Percentiles rank a stretch among this genome's conserved stretches.
These are phyloP conservation scores for Neofusicoccum umdonicola DNA, from an alignment of 2,329 filamentous ascomycete species.

Conservation along the genomic window DNA sequence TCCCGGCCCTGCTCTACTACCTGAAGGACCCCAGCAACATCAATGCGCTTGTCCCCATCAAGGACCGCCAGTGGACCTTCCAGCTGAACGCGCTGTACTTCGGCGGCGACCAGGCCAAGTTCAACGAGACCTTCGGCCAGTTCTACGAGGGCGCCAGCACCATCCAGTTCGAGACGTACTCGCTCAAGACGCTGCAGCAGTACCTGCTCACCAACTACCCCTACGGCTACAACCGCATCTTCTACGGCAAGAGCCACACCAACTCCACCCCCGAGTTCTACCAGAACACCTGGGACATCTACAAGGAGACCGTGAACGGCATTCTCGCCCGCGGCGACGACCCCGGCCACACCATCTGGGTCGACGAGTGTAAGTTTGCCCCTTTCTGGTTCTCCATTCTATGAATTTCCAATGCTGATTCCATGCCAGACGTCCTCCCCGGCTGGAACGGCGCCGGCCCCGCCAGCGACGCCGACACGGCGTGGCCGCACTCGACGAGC, in stretches of 20 bases:
- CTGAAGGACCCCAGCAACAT: conserved; percentile 14
- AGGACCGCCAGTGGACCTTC: conserved; percentile 1
- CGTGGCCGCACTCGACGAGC: conserved; percentile 13
- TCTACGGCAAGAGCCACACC: conserved; percentile 16
- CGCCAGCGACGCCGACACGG: background rate
- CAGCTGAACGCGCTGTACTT: conserved; percentile 10
- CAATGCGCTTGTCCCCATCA: background rate
- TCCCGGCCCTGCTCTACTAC: conserved; percentile 14
- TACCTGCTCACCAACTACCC: conserved; percentile 16
- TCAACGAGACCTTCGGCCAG: conserved; percentile 8
- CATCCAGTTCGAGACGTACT: background rate
- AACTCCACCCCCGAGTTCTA: conserved; percentile 7
- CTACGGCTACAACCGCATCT: conserved; percentile 16
- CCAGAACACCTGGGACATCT: conserved; percentile 8
- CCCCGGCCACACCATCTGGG: conserved; percentile 12
- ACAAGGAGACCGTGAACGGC: conserved; percentile 14
- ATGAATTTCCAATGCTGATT: background rate
- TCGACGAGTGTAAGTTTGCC: conserved; percentile 2
- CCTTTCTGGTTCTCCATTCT: background rate
- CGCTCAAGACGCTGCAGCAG: conserved; percentile 13
- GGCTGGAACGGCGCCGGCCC: conserved; percentile 12
- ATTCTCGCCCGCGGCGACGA: conserved; percentile 14
- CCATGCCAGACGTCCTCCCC: background rate
- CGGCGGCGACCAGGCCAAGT: background rate
- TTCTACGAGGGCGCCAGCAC: background rate